Base-by-base conservation (phyloP, 2,329 filamentous ascomycete species). In the Aspergillus jensenii region DNA sequence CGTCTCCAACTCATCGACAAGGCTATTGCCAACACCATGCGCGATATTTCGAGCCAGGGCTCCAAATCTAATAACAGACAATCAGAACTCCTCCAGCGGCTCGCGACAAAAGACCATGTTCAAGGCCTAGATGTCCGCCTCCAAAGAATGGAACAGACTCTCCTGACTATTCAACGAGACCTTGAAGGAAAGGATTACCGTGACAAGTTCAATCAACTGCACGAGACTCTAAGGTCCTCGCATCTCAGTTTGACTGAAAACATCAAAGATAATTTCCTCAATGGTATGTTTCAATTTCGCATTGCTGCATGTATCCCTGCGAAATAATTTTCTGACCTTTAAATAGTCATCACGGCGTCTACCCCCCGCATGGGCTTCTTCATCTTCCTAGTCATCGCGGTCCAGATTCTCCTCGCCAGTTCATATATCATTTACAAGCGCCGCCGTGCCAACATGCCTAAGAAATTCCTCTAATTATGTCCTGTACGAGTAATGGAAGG, bases 391-490 rank as follows among this genome's bases (percentile, higher is more conserved):
- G 82, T 96, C 58, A 79, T 96, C 56, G 87, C 84, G 17, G 86
- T 90, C 62, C 92, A 97, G 76, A 70, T 90, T 49, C 71, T 91
- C 64, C 79, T 96, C 33, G 85, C 85, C 0, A 85, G 76, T 2
- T 84, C 81, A 1, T 96, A 93, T 71, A 74, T 91, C 39, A 71
- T 87, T 59, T 96, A 96, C 78, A 96, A 96, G 83, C 84, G 87
- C 67, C 87, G 89, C 70, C 85, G 88, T 76, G 82, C 84, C 40
- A 86, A 82, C 62, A 85, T 87, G 74, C 91, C 91, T n/a, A 96
- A 96, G 83, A 97, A 97, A 79, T 97, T 92, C 75, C 78, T 96
- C 71, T 96, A 80, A 71, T 59, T 50, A 51, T 44, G 11, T 33
- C 31, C 44, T 46, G 45, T 27, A 51, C 35, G 35, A 52, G 9